These are phyloP conservation scores for Porcisia hertigi DNA, from an alignment of 208 protist species.

Conservation along the genomic window DNA sequence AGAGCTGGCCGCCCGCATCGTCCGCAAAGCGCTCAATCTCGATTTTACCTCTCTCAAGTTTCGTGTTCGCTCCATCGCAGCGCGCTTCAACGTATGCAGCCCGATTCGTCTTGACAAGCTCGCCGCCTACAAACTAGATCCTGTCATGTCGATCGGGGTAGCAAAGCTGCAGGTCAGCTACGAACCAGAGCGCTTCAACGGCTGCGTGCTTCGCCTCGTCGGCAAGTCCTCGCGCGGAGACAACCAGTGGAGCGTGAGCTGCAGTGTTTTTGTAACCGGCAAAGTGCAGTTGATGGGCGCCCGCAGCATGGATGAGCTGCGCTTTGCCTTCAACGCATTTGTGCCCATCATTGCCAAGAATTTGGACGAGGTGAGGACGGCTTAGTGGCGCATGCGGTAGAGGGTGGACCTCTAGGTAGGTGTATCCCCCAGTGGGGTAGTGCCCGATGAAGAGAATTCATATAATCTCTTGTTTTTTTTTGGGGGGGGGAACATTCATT, in stretches of 20 bases:
- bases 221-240: conserved; percentile 42
- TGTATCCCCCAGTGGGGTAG: not conserved
- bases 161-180: conserved; percentile 66
- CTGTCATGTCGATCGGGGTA: conserved; percentile 35
- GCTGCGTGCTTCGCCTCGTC: conserved; percentile 67
- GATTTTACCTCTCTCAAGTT: conserved; percentile 70
- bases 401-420: not conserved
- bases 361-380: conserved; percentile 11
- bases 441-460: not conserved
- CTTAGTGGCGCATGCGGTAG: not conserved
- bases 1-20: conserved; percentile 84
- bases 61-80: conserved; percentile 81
- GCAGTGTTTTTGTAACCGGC: conserved; percentile 82
- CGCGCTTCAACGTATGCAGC: conserved; percentile 83
- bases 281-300: conserved; percentile 84
- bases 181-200: conserved; percentile 86
- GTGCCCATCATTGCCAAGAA: conserved; percentile 80
- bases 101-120: conserved; percentile 79
- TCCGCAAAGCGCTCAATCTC: conserved; percentile 79
- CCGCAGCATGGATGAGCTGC: conserved; percentile 78
- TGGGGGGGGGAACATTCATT: not conserved
- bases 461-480: not conserved
- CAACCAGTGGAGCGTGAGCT: conserved; percentile 78
- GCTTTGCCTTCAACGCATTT: conserved; percentile 81
- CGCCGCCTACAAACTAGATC: conserved; percentile 44